Conservation (phyloP, 306 rosid genomes). For the Gynostemma pentaphyllum region DNA sequence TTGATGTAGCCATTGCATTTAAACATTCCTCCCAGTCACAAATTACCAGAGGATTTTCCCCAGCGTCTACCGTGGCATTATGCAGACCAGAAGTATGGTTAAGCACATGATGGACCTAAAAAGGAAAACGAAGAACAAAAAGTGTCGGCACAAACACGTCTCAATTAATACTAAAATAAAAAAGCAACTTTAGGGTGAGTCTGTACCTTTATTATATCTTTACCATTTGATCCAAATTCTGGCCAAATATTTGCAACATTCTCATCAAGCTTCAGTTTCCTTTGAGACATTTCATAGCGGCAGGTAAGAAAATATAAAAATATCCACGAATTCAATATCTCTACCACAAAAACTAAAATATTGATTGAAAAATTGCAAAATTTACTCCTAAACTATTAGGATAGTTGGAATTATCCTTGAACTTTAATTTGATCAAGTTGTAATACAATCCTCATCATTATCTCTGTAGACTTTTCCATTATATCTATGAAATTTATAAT, state of each 20-base stretch:
- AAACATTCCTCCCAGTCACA: conserved; percentile 88
- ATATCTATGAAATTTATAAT: no score
- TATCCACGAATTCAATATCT: background rate
- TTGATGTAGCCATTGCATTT: conserved; percentile 38
- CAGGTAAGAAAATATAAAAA: background rate
- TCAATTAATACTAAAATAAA: background rate
- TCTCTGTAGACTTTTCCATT: background rate
- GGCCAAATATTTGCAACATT: conserved; percentile 83
- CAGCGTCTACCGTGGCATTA: conserved; percentile 54
- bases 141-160: background rate
- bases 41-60: conserved; percentile 59
- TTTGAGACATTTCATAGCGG: conserved; percentile 16
- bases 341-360: background rate
- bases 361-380: background rate
- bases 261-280: conserved; percentile 76
- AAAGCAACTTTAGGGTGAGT: background rate
- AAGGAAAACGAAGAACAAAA: conserved; percentile 1
- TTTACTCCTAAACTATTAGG: background rate
- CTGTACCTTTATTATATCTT: conserved; percentile 68
- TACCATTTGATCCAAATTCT: conserved; percentile 65
- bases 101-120: conserved; percentile 92
- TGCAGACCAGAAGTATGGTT: conserved; percentile 97
- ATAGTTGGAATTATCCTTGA: no score
- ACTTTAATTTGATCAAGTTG: no score
- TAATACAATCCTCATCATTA: background rate